Evolutionary conservation across 768 basidiomycete species (phyloP).

Genomic region (Pleurotus platypus): DNA sequence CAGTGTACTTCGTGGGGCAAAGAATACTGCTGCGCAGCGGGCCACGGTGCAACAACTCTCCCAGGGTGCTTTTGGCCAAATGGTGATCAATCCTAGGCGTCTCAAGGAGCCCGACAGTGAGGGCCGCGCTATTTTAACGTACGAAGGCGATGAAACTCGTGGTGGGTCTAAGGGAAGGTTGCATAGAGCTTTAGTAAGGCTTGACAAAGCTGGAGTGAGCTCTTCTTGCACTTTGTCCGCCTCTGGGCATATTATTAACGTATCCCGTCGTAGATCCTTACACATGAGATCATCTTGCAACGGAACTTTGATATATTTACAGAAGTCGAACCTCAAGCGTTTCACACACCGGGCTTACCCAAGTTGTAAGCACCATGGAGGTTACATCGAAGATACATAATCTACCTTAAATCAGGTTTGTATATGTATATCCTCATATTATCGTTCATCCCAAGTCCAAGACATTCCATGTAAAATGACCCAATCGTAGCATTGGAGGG

Average conservation of each 20-base stretch:
- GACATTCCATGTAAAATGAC: too few species aligned
- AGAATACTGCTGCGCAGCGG: constrained; percentile 42
- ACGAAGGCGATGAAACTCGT: constrained; percentile 68
- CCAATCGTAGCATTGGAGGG: too few species aligned
- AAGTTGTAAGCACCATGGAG: constrained; percentile 10
- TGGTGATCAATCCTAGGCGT: constrained; percentile 53
- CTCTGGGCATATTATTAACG: background rate
- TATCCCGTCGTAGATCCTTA: constrained; percentile 35
- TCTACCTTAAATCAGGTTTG: background rate
- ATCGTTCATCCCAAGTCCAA: too few species aligned
- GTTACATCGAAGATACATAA: too few species aligned
- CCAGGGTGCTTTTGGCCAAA: constrained; percentile 51
- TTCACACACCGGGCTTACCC: constrained; percentile 24
- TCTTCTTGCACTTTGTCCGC: background rate
- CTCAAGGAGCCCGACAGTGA: constrained; percentile 34
- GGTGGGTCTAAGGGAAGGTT: constrained; percentile 57
- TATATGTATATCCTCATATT: background rate
- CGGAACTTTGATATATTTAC: constrained; percentile 68
- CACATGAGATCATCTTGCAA: constrained; percentile 42
- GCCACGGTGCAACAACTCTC: constrained; percentile 44
- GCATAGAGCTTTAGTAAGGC: constrained; percentile 53
- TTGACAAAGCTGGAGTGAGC: constrained; percentile 50
- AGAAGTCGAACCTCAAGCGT: constrained; percentile 38
- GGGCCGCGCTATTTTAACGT: constrained; percentile 49
- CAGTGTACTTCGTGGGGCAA: constrained; percentile 40